Evolutionary conservation across 202 grass and related monocot species (phyloP).

Genomic region (Panicum hallii): DNA sequence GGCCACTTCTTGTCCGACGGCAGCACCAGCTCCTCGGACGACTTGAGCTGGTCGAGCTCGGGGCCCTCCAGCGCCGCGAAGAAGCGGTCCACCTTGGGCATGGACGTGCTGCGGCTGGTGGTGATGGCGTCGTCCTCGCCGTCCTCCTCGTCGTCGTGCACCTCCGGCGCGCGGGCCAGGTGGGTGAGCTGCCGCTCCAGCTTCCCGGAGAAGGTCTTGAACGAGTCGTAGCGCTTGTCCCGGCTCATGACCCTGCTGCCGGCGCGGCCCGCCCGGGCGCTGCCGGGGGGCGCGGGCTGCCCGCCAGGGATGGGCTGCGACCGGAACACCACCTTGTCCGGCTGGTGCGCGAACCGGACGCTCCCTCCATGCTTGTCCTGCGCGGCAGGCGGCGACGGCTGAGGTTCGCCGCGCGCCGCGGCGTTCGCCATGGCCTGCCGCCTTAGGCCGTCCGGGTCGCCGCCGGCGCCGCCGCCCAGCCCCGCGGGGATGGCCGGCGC

Average conservation of each 20-base stretch:
- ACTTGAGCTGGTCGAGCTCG: constrained; percentile 81
- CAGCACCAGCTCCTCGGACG: constrained; percentile 72
- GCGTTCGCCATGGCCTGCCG: constrained; percentile 40
- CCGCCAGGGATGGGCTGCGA: constrained; percentile 59
- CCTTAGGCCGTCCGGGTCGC: constrained; percentile 9
- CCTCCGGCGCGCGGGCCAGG: constrained; percentile 46
- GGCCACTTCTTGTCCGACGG: constrained; percentile 94
- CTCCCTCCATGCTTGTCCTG: neutral
- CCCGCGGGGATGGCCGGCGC: neutral
- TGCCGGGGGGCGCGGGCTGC: neutral
- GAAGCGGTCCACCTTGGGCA: constrained; percentile 77
- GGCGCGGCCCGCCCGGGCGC: neutral
- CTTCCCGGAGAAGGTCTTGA: constrained; percentile 93
- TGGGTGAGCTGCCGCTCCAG: constrained; percentile 76
- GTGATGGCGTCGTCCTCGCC: neutral
- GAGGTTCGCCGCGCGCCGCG: neutral
- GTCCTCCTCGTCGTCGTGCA: neutral
- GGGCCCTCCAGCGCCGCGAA: constrained; percentile 87
- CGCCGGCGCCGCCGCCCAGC: neutral
- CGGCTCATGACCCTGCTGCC: constrained; percentile 14
- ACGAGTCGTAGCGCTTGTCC: constrained; percentile 72
- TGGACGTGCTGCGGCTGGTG: neutral
- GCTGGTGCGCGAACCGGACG: constrained; percentile 44
- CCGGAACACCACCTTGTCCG: constrained; percentile 57
- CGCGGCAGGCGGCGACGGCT: neutral